These are phyloP conservation scores for Diaporthe capsici DNA, from an alignment of 2,329 filamentous ascomycete genomes.

Conservation along the genomic window DNA sequence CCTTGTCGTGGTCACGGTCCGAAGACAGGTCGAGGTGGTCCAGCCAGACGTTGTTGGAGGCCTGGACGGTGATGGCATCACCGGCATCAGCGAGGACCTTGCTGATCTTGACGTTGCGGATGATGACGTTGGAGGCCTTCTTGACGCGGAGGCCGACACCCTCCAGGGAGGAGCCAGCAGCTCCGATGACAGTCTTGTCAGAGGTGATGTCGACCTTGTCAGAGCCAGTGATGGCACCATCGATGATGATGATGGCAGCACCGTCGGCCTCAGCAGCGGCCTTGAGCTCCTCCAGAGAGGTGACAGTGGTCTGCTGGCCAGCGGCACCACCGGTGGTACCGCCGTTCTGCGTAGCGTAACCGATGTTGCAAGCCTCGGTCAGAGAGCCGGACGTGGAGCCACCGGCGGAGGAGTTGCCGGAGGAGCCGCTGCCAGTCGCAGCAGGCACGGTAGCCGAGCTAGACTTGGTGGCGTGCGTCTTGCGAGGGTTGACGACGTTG, in stretches of 20 bases:
- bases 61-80: conserved; percentile 72
- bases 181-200: conserved; percentile 66
- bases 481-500: conserved; percentile 9
- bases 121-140: conserved; percentile 69
- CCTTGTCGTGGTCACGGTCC: conserved; percentile 72
- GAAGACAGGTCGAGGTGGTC: conserved; percentile 77
- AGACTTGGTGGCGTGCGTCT: neutral
- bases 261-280: conserved; percentile 62
- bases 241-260: conserved; percentile 61
- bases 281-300: conserved; percentile 63
- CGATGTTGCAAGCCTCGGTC: conserved; percentile 49
- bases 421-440: neutral
- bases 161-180: conserved; percentile 54
- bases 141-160: conserved; percentile 68
- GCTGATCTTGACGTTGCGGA: conserved; percentile 73
- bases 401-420: neutral
- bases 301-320: conserved; percentile 69
- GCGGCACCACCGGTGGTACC: conserved; percentile 69
- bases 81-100: conserved; percentile 69
- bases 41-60: conserved; percentile 73
- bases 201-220: conserved; percentile 61
- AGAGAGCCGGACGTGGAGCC: conserved; percentile 20
- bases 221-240: conserved; percentile 58
- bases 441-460: neutral
- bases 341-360: conserved; percentile 63